These are phyloP conservation scores for Sporobolomyces roseus DNA, from an alignment of 768 basidiomycete species.

Conservation along the genomic window DNA sequence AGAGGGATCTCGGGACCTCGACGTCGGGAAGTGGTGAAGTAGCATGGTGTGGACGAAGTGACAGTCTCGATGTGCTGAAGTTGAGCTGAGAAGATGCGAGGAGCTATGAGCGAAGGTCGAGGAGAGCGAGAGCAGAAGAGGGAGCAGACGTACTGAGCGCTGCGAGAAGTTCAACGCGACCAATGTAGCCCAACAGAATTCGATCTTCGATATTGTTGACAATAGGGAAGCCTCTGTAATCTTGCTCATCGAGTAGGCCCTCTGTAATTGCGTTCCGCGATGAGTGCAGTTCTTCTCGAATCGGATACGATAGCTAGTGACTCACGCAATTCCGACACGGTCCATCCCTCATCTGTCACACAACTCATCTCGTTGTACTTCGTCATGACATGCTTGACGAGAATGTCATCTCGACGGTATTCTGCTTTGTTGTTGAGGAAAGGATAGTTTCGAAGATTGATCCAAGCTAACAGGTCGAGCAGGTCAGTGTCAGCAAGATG, in stretches of 20 bases:
- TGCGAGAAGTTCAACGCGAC: slow-evolving; percentile 84
- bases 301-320: background rate
- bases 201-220: slow-evolving; percentile 36
- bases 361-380: slow-evolving; percentile 56
- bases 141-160: slow-evolving; percentile 56
- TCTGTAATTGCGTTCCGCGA: slow-evolving; percentile 53
- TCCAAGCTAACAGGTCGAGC: slow-evolving; percentile 37
- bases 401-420: slow-evolving; percentile 39
- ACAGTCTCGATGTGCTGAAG: background rate
- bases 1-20: slow-evolving; percentile 14
- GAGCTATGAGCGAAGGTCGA: too few relatives aligned
- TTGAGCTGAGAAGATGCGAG: too few relatives aligned
- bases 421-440: slow-evolving; percentile 44
- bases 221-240: slow-evolving; percentile 43
- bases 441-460: slow-evolving; percentile 43
- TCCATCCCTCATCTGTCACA: slow-evolving; percentile 75
- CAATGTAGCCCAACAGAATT: slow-evolving; percentile 79
- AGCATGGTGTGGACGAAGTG: slow-evolving; percentile 11
- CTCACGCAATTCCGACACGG: slow-evolving; percentile 63
- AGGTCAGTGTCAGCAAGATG: slow-evolving; percentile 36
- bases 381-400: slow-evolving; percentile 42
- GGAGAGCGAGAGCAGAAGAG: background rate
- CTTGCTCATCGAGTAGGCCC: slow-evolving; percentile 20
- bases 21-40: background rate
- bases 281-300: background rate